A percentile compares a stretch with the other conserved stretches of the same genome.
Evolutionary conservation across 164 flowering plant genomes (phyloP).

Genomic region (Brasenia schreberi): DNA sequence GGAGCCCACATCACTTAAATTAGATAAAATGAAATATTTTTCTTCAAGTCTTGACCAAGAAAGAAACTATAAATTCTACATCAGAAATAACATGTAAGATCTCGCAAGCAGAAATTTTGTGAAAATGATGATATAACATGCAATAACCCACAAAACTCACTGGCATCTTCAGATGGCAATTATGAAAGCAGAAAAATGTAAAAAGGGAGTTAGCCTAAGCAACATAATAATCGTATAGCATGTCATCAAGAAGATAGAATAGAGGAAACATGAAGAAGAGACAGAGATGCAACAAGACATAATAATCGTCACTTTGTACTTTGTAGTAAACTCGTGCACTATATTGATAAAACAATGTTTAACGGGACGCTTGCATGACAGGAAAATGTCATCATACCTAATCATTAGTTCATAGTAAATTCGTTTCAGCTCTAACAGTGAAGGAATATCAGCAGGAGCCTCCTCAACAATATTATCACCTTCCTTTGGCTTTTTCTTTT

Average conservation of each 20-base stretch:
- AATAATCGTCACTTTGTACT: no score
- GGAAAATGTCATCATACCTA: slow-evolving; percentile 22
- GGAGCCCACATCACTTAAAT: no score
- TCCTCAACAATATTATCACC: slow-evolving; percentile 84
- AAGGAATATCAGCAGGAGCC: slow-evolving; percentile 66
- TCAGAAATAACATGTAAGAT: no score
- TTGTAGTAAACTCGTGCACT: neutral
- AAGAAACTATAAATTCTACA: no score
- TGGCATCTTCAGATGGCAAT: no score
- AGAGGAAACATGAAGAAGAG: neutral
- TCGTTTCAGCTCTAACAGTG: slow-evolving; percentile 69
- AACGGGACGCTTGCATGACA: neutral
- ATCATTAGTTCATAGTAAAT: slow-evolving; percentile 89
- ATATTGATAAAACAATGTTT: neutral
- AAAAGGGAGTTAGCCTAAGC: neutral
- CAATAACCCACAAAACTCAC: no score
- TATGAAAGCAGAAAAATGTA: no score
- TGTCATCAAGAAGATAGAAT: neutral
- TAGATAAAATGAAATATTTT: no score
- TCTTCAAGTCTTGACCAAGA: no score
- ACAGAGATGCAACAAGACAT: neutral
- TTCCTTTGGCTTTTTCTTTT: slow-evolving; percentile 92
- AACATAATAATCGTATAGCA: neutral
- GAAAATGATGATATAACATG: no score
- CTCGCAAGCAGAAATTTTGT: no score